phyloP scores from a whole-genome alignment of 2,329 filamentous ascomycete genomes.

The Trichoderma afroharzianum region DNA sequence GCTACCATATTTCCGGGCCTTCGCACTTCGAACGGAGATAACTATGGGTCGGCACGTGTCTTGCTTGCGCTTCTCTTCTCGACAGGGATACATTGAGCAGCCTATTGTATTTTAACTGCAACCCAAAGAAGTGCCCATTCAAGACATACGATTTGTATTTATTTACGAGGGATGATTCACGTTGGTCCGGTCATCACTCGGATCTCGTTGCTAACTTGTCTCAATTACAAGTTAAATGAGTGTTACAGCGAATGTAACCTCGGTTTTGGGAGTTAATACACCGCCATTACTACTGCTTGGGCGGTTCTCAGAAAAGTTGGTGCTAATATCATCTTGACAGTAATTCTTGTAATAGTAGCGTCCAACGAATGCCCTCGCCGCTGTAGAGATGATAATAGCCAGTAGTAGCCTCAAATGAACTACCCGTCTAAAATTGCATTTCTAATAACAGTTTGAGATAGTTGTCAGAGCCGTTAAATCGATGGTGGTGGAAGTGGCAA shows the following conservation, averaged over 20 bases:
- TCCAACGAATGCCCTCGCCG: neutral
- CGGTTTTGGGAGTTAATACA: neutral
- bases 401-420: neutral
- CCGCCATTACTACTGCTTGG: neutral
- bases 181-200: too few species aligned
- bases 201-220: neutral
- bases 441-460: neutral
- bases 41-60: neutral
- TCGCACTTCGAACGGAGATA: neutral
- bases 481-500: neutral
- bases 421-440: neutral
- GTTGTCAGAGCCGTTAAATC: neutral
- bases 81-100: neutral
- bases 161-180: too few species aligned
- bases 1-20: neutral
- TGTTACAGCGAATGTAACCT: neutral
- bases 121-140: neutral
- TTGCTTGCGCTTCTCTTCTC: neutral
- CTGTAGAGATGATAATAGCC: neutral
- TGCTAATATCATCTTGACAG: too few species aligned
- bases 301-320: too few species aligned
- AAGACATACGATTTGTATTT: neutral
- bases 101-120: neutral
- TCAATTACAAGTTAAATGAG: neutral
- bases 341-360: neutral